A percentile compares a stretch with the other conserved stretches of the same genome.
Evolutionary conservation across 345 rosid genomes (phyloP).

Genomic region (Rhodamnia argentea): DNA sequence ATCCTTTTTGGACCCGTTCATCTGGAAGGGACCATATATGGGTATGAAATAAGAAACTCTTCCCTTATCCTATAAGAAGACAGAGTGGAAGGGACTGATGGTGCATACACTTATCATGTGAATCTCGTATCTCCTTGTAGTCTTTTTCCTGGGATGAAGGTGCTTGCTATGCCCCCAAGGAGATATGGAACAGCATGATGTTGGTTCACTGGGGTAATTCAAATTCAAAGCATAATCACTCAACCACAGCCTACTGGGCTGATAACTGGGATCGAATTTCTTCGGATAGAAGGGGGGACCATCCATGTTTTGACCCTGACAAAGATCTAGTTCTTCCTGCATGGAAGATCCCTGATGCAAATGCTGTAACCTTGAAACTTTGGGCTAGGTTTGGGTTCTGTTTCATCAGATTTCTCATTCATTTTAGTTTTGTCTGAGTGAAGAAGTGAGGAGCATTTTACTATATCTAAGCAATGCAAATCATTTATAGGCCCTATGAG

Average conservation of each 20-base stretch:
- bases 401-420: background rate
- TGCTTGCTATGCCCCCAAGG: slow-evolving; percentile 99
- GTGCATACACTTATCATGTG: background rate
- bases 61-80: background rate
- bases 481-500: slow-evolving; percentile 55
- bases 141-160: slow-evolving; percentile 99
- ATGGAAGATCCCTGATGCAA: slow-evolving; percentile 79
- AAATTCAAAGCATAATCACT: slow-evolving; percentile 81
- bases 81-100: background rate
- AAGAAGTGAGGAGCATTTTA: background rate
- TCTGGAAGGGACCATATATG: slow-evolving; percentile 92
- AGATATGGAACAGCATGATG: slow-evolving; percentile 99
- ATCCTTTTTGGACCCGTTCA: slow-evolving; percentile 84
- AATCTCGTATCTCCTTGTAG: slow-evolving; percentile 42
- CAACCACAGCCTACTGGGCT: slow-evolving; percentile 89
- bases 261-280: slow-evolving; percentile 83
- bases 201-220: slow-evolving; percentile 99
- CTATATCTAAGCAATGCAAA: background rate
- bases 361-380: slow-evolving; percentile 40
- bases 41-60: slow-evolving; percentile 29
- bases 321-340: slow-evolving; percentile 99
- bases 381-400: slow-evolving; percentile 48
- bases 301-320: slow-evolving; percentile 90
- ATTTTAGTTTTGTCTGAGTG: background rate
- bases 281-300: slow-evolving; percentile 65